Conservation (phyloP, 73 alveolate genomes). For the Loxodes magnus region DNA sequence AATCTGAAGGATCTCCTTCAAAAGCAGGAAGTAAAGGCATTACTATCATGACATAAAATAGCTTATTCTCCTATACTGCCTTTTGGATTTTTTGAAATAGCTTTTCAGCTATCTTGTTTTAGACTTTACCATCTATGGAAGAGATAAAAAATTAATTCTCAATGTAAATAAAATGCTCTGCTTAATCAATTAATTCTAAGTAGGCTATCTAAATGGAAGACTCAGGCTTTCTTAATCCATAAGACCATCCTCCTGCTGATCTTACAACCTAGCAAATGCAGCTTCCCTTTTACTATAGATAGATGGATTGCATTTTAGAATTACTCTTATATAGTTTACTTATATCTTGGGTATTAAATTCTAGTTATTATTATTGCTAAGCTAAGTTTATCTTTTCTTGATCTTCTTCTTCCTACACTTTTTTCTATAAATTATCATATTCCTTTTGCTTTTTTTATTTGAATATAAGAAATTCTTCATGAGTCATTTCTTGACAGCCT, state of each 20-base stretch:
- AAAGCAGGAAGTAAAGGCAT: constrained; percentile 91
- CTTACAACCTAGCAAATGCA: constrained; percentile 59
- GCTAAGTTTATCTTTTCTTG: too few species aligned
- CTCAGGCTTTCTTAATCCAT: constrained; percentile 77
- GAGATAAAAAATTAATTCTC: constrained; percentile 91
- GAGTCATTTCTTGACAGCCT: too few species aligned
- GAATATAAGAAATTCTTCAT: too few species aligned
- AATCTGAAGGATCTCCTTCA: constrained; percentile 65
- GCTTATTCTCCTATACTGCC: constrained; percentile 47
- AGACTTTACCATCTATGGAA: constrained; percentile 57
- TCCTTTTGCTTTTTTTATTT: too few species aligned
- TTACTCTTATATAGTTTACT: too few species aligned
- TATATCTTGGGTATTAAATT: too few species aligned
- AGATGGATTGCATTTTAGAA: too few species aligned
- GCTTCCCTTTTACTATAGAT: constrained; percentile 11
- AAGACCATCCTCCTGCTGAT: constrained; percentile 78
- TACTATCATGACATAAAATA: constrained; percentile 65
- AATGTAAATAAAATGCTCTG: constrained; percentile 83
- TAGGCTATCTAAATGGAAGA: constrained; percentile 72
- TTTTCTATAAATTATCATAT: too few species aligned
- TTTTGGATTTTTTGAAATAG: constrained; percentile 56
- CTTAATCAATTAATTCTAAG: constrained; percentile 53
- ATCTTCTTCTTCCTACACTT: too few species aligned
- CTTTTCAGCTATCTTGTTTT: constrained; percentile 58
- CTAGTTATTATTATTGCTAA: too few species aligned